Evolutionary conservation across 2,329 filamentous ascomycete genomes (phyloP), one percentile per base, ranked within the genome.

Genomic region (Aureobasidium vineae): DNA sequence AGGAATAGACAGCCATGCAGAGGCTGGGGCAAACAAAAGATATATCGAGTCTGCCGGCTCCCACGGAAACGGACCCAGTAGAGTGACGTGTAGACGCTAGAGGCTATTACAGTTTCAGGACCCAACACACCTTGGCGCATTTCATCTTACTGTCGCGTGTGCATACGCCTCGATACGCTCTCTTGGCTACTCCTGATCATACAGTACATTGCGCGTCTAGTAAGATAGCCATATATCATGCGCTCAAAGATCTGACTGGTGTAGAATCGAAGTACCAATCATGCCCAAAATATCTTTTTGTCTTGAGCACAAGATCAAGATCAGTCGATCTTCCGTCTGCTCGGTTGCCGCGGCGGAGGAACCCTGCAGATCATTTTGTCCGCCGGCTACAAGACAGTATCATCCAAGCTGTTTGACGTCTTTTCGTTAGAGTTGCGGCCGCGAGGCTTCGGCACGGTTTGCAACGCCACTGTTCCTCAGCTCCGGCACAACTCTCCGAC

Each of bases 71-170:
- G 57, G 41, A 36, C 21, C 38, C 54, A 59, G 26, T 59, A 59
- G 21, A 45, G 43, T 61, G 57, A 61, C 57, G 57, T 61, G n/a
- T 6, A 33, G 5, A 26, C 28, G 41, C 57, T 61, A 61, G 38
- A 38, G n/a, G 49, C 45, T 36, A 61, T 61, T 61, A 47, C 41
- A 61, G 57, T 61, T 61, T 49, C 57, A 61, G 57, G 57, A 61
- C 57, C n/a, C 43, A 49, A 41, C 31, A 47, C 43, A 36, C 31
- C 57, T 61, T 61, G 57, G 57, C 57, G n/a, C 19, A n/a, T 23
- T 23, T 49, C 57, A 61, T 61, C 21, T 38, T 49, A 61, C 26
- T 49, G 57, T 61, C 57, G 43, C 31, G 21, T 49, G 33, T 61
- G 41, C 19, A 49, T 61, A 49, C 43, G 57, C 57, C 21, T 11